These are phyloP conservation scores for Scedosporium dehoogii DNA, from an alignment of 2,329 filamentous ascomycete species.

Conservation along the genomic window DNA sequence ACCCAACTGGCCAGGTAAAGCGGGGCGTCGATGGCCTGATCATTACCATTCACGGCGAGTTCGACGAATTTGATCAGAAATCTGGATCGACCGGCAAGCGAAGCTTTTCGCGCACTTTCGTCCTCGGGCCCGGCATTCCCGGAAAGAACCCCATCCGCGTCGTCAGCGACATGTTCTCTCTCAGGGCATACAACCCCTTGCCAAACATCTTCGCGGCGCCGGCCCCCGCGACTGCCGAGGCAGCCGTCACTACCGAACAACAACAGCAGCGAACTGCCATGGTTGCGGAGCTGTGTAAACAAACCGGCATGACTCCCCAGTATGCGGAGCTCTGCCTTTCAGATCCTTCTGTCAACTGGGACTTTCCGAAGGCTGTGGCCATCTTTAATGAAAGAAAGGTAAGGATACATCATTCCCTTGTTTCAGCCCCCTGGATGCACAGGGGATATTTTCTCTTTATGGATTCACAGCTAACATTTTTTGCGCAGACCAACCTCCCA, in stretches of 20 bases:
- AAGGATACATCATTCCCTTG: background rate
- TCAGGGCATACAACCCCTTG: conserved; percentile 54
- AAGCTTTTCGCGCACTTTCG: conserved; percentile 73
- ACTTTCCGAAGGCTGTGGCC: conserved; percentile 62
- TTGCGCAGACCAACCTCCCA: background rate
- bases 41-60: conserved; percentile 74
- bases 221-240: conserved; percentile 12
- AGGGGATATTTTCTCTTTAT: background rate
- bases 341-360: conserved; percentile 58
- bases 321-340: conserved; percentile 75
- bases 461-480: background rate
- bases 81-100: conserved; percentile 52
- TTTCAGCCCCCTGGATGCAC: background rate
- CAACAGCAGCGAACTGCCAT: conserved; percentile 50
- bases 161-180: conserved; percentile 66
- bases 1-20: conserved; percentile 53
- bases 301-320: conserved; percentile 69
- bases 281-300: conserved; percentile 63
- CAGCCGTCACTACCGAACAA: conserved; percentile 26
- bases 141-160: conserved; percentile 59
- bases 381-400: conserved; percentile 68
- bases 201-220: conserved; percentile 29
- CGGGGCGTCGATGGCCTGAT: conserved; percentile 68
- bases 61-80: conserved; percentile 58
- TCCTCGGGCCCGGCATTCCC: conserved; percentile 64